These are phyloP conservation scores for Cadophora sp. DNA, from an alignment of 2,329 filamentous ascomycete genomes.

Conservation along the genomic window DNA sequence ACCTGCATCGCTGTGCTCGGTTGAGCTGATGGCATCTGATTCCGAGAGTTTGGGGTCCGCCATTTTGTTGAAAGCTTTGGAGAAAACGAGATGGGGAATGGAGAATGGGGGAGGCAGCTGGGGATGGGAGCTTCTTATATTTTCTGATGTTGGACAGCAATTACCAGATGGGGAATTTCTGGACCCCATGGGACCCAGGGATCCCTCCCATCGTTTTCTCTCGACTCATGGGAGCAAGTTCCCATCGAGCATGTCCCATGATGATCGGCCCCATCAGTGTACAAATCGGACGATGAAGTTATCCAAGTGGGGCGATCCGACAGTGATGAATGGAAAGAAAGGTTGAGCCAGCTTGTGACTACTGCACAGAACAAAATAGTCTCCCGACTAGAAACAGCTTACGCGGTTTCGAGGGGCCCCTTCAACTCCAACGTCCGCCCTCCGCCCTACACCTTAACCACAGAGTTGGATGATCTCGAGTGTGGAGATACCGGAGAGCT, in stretches of 20 bases:
- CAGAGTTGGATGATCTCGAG: too few species aligned
- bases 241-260: neutral
- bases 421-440: slow-evolving; percentile 24
- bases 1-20: slow-evolving; percentile 27
- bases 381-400: neutral
- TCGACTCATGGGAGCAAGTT: neutral
- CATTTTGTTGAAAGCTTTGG: slow-evolving; percentile 23
- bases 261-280: neutral
- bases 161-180: neutral
- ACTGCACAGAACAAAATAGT: too few species aligned
- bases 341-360: neutral
- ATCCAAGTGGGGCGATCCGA: neutral
- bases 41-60: slow-evolving; percentile 26
- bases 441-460: neutral
- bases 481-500: slow-evolving; percentile 6
- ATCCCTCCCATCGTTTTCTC: neutral
- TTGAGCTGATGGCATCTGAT: slow-evolving; percentile 27
- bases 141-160: neutral
- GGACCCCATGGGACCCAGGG: neutral
- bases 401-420: slow-evolving; percentile 3
- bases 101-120: neutral
- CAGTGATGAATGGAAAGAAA: neutral
- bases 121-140: slow-evolving; percentile 4
- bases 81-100: neutral
- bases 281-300: neutral